Base-by-base conservation (phyloP, 306 rosid species). In the Corylus americana region DNA sequence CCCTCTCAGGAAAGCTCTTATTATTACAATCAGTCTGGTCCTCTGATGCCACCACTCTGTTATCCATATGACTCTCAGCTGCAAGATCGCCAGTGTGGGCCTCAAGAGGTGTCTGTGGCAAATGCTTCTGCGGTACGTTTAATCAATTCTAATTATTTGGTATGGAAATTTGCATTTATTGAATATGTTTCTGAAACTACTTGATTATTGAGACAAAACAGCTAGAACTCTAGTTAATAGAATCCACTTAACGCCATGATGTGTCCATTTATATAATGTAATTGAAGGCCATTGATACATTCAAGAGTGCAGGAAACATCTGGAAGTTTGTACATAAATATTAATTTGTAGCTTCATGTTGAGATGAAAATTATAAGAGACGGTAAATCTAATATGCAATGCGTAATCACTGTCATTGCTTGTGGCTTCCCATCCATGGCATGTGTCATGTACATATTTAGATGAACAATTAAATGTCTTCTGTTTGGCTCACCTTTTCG, bases 21-120 rank as follows among this genome's bases (percentile, higher is more conserved):
- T 77, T 87, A 85, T 81, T 86, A 88, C 87, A 93, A 93, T 81
- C 98, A 93, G 74, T 90, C 97, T 1, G 98, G 98, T 71, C 98
- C 95, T 72, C 64, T 69, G 20, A 90, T 93, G 92, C 98, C 97
- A 2, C 83, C 95, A 79, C 85, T 93, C 70, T 93, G 98, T 86
- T 93, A 93, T 76, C 99, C 99, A 12, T 93, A 86, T 63, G 91
- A 93, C 74, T 64, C 87, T 39, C 79, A 85, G 77, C 77, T 89
- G 75, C 80, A 74, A 82, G 79, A 85, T 48, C 87, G 82, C 39
- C 89, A 59, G 31, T 93, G 98, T 70, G 91, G 92, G 1, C 83
- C 89, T 78, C 92, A 82, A 74, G 93, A 93, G 74, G 98, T 93
- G 84, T 84, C 97, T 37, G 77, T 91, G 11, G 79, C 89, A 63